Evolutionary conservation across 768 basidiomycete genomes (phyloP), one percentile per base, ranked within the genome.

Genomic region (Hydnum rufescens): DNA sequence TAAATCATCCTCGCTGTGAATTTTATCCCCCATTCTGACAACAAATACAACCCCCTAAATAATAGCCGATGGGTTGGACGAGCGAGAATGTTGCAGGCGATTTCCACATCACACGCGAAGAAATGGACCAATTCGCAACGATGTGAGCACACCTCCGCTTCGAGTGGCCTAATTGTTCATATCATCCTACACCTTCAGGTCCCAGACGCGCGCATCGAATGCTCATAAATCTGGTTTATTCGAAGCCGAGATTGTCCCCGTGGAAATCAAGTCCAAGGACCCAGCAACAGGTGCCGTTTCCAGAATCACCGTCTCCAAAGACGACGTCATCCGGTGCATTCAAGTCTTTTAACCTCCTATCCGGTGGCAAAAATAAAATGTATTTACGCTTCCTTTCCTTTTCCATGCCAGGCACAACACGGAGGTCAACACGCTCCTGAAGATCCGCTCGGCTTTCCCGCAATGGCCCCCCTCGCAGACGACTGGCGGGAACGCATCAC

Each of bases 401-500:
- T 8, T 39, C 34, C 34, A 8, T 19, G 19, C 34, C 8, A 39
- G 85, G 47, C 72, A 73, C 52, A 80, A 80, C 3, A 84, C 82
- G 4, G 86, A 83, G 1, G 71, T 74, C 58, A 77, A 78, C 53
- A 60, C 64, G 4, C 67, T 89, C 32, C 60, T 65, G 42, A 82
- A 78, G 64, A 75, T 87, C 56, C 72, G 73, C 42, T 56, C 80
- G 3, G 85, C 86, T 1, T 89, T 89, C 64, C 84, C 82, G 44
- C 81, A 88, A 57, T 88, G 83, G 82, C 79, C 76, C 1, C 74
- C 74, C 2, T 65, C 69, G 0, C 73, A 73, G 16, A 85, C 83
- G 31, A 88, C 86, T 2, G 85, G 84, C 19, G 84, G 86, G 4
- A 89, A 89, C 61, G 85, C 86, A 6, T 81, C 80, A 59, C 86